A percentile compares a stretch with the other conserved stretches of the same genome.
Conservation (phyloP, 768 basidiomycete species). For the Plicaturopsis crispa region DNA sequence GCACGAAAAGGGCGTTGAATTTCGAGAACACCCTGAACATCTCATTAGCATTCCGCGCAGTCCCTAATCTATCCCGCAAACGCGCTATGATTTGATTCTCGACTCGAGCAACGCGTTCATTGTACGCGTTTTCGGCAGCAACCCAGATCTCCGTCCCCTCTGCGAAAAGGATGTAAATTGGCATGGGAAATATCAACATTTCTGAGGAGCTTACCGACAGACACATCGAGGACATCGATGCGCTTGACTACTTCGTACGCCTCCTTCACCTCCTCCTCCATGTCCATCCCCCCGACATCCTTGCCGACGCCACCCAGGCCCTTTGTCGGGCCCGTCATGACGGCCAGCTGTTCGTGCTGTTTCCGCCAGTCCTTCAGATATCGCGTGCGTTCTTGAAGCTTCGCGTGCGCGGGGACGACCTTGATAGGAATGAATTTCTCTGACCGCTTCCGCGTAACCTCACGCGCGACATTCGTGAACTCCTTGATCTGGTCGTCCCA, state of each 20-base stretch:
- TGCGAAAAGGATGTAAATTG: constrained; percentile 18
- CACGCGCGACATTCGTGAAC: constrained; percentile 87
- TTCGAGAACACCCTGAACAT: constrained; percentile 99
- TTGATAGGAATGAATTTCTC: constrained; percentile 98
- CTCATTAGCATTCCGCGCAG: constrained; percentile 95
- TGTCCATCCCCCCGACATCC: constrained; percentile 87
- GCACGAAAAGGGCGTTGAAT: constrained; percentile 94
- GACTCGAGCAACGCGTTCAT: constrained; percentile 92
- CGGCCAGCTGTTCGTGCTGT: constrained; percentile 94
- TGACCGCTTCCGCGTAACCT: constrained; percentile 80
- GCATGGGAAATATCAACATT: constrained; percentile 3
- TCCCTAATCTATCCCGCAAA: constrained; percentile 85
- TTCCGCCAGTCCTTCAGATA: constrained; percentile 92
- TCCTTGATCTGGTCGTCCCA: constrained; percentile 92
- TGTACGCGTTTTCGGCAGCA: constrained; percentile 94
- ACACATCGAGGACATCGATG: constrained; percentile 93
- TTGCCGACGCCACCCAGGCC: constrained; percentile 68
- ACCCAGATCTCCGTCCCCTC: constrained; percentile 99
- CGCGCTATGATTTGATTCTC: constrained; percentile 98
- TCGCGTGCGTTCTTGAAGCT: constrained; percentile 79
- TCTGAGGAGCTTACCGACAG: constrained; percentile 52
- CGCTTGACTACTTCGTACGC: constrained; percentile 97
- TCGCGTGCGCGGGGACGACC: constrained; percentile 83
- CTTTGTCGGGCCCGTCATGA: constrained; percentile 94
- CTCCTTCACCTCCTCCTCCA: constrained; percentile 96